Evolutionary conservation across 1,139 yeast genomes (phyloP), one percentile per base, ranked within the genome.

Genomic region (Suhomyces coccinellae): DNA sequence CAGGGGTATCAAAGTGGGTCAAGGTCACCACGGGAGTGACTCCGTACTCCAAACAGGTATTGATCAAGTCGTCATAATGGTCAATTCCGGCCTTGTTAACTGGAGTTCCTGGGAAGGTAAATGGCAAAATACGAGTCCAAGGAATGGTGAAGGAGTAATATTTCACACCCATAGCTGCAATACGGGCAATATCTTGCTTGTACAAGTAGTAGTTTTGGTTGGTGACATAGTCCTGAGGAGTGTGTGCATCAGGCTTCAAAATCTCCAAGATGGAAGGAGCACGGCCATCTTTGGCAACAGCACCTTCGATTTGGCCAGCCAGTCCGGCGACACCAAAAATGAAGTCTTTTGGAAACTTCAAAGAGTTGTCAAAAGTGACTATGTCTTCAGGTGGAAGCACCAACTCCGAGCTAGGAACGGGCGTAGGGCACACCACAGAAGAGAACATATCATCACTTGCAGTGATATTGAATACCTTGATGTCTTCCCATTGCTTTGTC

Each of bases 281-380:
- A 41, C 65, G 55, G 9, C 70, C 70, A 44, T 67, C 68, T 22
- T 58, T 68, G 34, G 62, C 58, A 24, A 62, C 55, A 7, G 72
- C 71, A 16, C 73, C 73, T 55, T 68, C 73, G 38, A 66, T 60
- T 49, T 68, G 73, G 40, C 55, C 54, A 9, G 65, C 65, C n/a
- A 59, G 55, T 4, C 63, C 64, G 6, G 65, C 64, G 13, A 58
- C 63, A 4, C 65, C 65, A 32, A 58, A 53, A 13, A 57, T 36
- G 41, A 61, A 60, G 26, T 48, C 58, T 16, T 40, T 36, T 3
- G 65, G 63, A 38, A 58, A 59, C 29, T 50, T 53, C 44, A 54
- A 49, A 10, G 50, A 41, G 26, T 50, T 48, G 32, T 50, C 56
- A 38, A 56, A 58, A 3, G 26, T 15, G 37, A 56, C 58, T 9